Base-by-base conservation (phyloP, 2,329 filamentous ascomycete genomes). In the Metarhizium rileyi region DNA sequence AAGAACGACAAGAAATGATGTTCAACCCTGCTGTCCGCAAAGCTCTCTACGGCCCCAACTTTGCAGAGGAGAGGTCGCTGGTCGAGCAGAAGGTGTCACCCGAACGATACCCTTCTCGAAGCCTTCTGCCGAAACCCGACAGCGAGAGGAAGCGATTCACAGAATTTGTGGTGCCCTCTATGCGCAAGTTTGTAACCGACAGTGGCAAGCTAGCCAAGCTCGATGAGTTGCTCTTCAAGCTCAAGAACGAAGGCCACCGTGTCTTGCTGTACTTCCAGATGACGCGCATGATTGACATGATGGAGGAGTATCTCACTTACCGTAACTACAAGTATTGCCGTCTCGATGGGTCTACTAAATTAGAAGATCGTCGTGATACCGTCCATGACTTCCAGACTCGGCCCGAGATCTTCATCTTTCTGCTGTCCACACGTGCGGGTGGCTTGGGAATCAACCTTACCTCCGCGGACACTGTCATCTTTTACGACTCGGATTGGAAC, bases 401-500 rank as follows among this genome's bases (percentile, higher is more conserved):
- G 36, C 87, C 89, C 0, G 90, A 95, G 18, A 95, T 97, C 58
- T 98, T 98, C 66, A 88, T 98, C 59, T 98, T 98, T 78, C 74
- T 98, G 33, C 75, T 98, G 38, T 95, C 90, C 20, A 98, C 93
- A 0, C 90, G 93, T 69, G 93, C 93, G 35, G 93, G 93, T 80
- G 93, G 93, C 75, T 78, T 98, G 20, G 93, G 93, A 72, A 98
- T 98, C 76, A 98, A 98, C 63, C 74, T 98, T 57, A 97, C 93
- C 5, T 86, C 87, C 47, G 93, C 93, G 20, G 93, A 98, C 66
- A 98, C 93, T 0, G 93, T 98, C 70, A 97, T 98, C 69, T 98
- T 98, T 73, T 98, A 98, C 76, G 93, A 98, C 66, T 95, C 89
- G 10, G 93, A 98, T 67, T 98, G 93, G 93, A 98, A 98, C 66